Percentiles rank a stretch among this genome's conserved stretches.
phyloP scores from a whole-genome alignment of 352 stramenopile genomes.

The Phytopythium kandeliae region DNA sequence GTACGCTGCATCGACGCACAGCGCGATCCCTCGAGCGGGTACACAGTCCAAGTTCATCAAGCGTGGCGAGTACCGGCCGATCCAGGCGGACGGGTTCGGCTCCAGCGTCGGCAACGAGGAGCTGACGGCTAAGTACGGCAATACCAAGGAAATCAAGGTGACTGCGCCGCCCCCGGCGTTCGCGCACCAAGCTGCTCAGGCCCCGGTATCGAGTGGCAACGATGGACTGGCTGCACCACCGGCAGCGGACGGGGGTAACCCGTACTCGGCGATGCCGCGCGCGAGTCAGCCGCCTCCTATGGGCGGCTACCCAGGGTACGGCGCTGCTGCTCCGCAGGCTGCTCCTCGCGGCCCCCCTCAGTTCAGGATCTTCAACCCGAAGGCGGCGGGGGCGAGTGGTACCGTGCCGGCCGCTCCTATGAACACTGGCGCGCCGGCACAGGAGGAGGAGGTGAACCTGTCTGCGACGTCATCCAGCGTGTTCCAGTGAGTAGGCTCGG shows the following conservation, averaged over 20 bases:
- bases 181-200: slow-evolving; percentile 8
- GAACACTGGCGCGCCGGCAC: slow-evolving; percentile 18
- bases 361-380: slow-evolving; percentile 88
- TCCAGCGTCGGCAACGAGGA: slow-evolving; percentile 86
- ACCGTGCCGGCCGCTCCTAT: slow-evolving; percentile 9
- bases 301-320: slow-evolving; percentile 20
- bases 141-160: slow-evolving; percentile 75
- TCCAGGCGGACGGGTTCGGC: slow-evolving; percentile 86
- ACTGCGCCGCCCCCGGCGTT: slow-evolving; percentile 61
- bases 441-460: slow-evolving; percentile 72
- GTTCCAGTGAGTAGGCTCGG: slow-evolving; percentile 40
- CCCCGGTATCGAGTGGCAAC: slow-evolving; percentile 3
- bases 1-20: slow-evolving; percentile 76
- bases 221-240: slow-evolving; percentile 3
- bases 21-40: slow-evolving; percentile 61
- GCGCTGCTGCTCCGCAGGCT: slow-evolving; percentile 5
- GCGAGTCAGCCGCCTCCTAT: slow-evolving; percentile 12
- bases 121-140: slow-evolving; percentile 87
- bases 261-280: slow-evolving; percentile 22
- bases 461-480: slow-evolving; percentile 54
- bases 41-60: slow-evolving; percentile 42
- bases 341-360: slow-evolving; percentile 39
- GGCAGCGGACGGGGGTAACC: slow-evolving; percentile 29
- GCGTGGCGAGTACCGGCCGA: slow-evolving; percentile 71
- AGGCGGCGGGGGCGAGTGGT: slow-evolving; percentile 35